These are phyloP conservation scores for Oryza nivara DNA, from an alignment of 176 grass and related monocot genomes.

Conservation along the genomic window DNA sequence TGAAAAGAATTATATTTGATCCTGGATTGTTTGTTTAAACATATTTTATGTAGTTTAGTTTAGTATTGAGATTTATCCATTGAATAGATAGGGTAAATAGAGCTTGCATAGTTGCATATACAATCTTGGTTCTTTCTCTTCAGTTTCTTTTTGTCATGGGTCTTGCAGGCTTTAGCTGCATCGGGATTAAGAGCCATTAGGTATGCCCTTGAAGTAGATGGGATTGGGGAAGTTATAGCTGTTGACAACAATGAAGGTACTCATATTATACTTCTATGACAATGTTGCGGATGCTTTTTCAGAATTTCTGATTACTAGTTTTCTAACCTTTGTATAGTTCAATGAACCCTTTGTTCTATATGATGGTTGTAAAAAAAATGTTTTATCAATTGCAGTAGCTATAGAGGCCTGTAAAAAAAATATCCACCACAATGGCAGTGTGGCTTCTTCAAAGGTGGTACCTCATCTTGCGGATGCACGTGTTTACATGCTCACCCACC, in stretches of 20 bases:
- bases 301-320: slow-evolving; percentile 4
- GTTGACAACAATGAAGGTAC: slow-evolving; percentile 55
- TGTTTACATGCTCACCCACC: slow-evolving; percentile 85
- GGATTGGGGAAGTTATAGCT: slow-evolving; percentile 55
- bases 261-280: slow-evolving; percentile 10
- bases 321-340: not conserved
- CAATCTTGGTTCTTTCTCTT: not conserved
- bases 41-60: slow-evolving; percentile 4
- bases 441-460: slow-evolving; percentile 70
- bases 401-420: slow-evolving; percentile 63
- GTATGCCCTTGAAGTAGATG: slow-evolving; percentile 64
- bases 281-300: not conserved
- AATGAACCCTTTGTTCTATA: not conserved
- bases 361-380: slow-evolving; percentile 4
- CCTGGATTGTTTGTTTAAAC: too few species aligned
- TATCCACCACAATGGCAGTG: slow-evolving; percentile 56
- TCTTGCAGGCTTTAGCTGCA: slow-evolving; percentile 60
- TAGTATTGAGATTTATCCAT: slow-evolving; percentile 2
- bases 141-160: slow-evolving; percentile 17
- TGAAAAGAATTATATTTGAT: too few species aligned
- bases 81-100: not conserved
- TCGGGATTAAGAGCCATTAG: slow-evolving; percentile 59
- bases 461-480: slow-evolving; percentile 81
- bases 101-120: not conserved
- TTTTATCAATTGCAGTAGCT: slow-evolving; percentile 43